Conservation (phyloP, 2,329 filamentous ascomycete genomes). For the Trichoderma koningii region DNA sequence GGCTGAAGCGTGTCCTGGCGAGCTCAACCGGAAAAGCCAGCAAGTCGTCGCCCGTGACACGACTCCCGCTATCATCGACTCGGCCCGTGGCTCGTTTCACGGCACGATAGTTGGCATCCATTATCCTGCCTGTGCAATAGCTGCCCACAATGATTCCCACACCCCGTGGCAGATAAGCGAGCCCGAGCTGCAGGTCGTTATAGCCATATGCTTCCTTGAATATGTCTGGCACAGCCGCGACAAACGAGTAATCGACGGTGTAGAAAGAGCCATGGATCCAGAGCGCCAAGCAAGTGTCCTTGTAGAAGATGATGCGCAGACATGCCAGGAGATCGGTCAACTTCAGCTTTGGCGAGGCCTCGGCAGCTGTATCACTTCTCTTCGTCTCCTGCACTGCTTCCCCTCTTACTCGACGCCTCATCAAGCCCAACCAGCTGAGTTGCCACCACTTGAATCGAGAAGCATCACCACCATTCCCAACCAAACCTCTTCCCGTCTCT, state of each 20-base stretch:
- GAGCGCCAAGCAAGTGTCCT: neutral
- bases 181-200: neutral
- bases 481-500: neutral
- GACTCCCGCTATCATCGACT: neutral
- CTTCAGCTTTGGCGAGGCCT: no score
- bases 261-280: slow-evolving; percentile 1
- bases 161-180: neutral
- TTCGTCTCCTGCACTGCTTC: neutral
- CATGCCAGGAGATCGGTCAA: neutral
- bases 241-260: neutral
- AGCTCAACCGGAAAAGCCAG: neutral
- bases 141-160: neutral
- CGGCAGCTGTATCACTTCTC: neutral
- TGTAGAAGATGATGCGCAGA: neutral
- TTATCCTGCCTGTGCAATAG: neutral
- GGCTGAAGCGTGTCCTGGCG: neutral
- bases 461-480: neutral
- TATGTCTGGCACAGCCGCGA: neutral
- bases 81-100: neutral
- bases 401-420: neutral
- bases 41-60: neutral
- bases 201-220: neutral
- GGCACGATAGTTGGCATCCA: neutral
- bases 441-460: neutral
- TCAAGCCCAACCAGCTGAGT: neutral